A percentile compares a stretch with the other conserved stretches of the same genome.
Conservation (phyloP, 306 rosid species). For the Fragaria nilgerrensis region DNA sequence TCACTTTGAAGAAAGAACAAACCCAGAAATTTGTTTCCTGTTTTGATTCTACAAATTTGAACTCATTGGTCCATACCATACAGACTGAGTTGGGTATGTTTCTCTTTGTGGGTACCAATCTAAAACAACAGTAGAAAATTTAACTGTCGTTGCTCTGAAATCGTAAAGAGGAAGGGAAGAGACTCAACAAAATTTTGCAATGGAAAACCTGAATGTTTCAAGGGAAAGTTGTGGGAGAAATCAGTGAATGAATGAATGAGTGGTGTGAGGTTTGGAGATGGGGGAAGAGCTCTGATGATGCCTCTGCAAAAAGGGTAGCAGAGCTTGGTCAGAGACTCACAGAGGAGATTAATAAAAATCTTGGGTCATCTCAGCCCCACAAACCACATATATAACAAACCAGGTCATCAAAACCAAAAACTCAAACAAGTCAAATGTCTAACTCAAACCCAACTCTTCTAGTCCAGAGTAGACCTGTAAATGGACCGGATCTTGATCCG, state of each 20-base stretch:
- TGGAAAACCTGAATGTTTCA: background rate
- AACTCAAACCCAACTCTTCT: slow-evolving; percentile 25
- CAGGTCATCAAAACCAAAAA: slow-evolving; percentile 25
- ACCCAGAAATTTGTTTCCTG: slow-evolving; percentile 12
- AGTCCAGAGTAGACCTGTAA: too few relatives aligned
- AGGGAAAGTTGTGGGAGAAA: slow-evolving; percentile 3
- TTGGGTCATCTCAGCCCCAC: slow-evolving; percentile 45
- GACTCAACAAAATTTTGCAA: background rate
- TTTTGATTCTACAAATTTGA: background rate
- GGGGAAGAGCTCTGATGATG: slow-evolving; percentile 33
- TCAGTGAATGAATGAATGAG: background rate
- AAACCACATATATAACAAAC: slow-evolving; percentile 23
- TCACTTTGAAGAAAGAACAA: slow-evolving; percentile 15
- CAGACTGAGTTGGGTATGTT: slow-evolving; percentile 18
- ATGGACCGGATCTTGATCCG: too few relatives aligned
- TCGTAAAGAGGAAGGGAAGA: background rate
- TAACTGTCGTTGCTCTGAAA: background rate
- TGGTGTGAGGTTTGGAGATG: slow-evolving; percentile 16
- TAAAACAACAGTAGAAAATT: background rate
- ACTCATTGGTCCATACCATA: slow-evolving; percentile 9
- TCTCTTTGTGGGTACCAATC: slow-evolving; percentile 23
- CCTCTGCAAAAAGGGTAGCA: slow-evolving; percentile 54
- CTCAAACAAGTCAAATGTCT: slow-evolving; percentile 19
- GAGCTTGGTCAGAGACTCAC: slow-evolving; percentile 38
- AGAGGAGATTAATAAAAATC: slow-evolving; percentile 38